Percentiles rank a stretch among this genome's conserved stretches.
phyloP scores from a whole-genome alignment of 768 basidiomycete genomes.

The Lyophyllum atratum region DNA sequence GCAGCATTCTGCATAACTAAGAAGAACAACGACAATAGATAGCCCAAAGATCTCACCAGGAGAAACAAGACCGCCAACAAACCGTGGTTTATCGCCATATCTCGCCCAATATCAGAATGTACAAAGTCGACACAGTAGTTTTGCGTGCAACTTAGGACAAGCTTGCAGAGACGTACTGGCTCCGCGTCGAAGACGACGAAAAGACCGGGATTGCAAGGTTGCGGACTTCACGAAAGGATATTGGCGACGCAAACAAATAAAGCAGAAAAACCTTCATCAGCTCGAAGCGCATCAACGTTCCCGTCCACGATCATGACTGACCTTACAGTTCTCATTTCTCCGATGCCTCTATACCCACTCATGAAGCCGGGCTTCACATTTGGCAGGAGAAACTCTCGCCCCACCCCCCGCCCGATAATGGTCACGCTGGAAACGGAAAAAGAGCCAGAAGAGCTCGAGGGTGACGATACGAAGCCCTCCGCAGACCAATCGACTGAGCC shows the following conservation, averaged over 20 bases:
- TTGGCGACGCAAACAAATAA: not conserved
- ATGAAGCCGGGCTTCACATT: constrained; percentile 33
- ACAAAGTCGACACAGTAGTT: too few species aligned
- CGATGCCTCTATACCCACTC: constrained; percentile 42
- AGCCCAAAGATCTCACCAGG: too few species aligned
- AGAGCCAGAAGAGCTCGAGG: constrained; percentile 26
- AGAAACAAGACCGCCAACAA: too few species aligned
- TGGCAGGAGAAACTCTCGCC: constrained; percentile 26
- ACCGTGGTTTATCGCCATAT: too few species aligned
- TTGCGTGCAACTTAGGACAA: too few species aligned
- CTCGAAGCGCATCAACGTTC: not conserved
- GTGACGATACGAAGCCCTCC: constrained; percentile 2
- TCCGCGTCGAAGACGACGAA: too few species aligned
- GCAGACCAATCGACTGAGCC: not conserved
- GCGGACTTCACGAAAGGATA: too few species aligned
- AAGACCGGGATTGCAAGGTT: too few species aligned
- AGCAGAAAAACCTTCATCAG: not conserved
- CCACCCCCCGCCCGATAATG: constrained; percentile 38
- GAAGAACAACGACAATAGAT: too few species aligned
- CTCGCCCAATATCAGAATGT: too few species aligned
- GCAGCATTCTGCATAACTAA: too few species aligned
- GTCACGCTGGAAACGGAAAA: constrained; percentile 41
- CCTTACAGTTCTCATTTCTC: constrained; percentile 53
- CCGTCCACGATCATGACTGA: constrained; percentile 41
- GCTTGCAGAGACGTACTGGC: too few species aligned